phyloP scores from a whole-genome alignment of 306 rosid species.

The Delonix regia region DNA sequence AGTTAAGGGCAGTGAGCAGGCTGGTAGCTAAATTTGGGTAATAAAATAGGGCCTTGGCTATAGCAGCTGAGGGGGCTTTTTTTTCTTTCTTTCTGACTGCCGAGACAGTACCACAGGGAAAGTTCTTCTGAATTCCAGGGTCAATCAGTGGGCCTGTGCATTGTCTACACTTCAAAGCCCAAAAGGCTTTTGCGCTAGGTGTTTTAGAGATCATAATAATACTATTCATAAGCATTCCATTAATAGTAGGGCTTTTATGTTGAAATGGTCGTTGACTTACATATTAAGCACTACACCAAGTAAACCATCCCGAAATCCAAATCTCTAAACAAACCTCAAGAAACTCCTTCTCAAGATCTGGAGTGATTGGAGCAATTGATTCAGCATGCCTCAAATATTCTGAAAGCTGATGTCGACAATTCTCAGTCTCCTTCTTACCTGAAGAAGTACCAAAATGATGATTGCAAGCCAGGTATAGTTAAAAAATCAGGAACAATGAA shows the following conservation, averaged over 20 bases:
- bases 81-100: no score
- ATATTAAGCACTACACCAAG: neutral
- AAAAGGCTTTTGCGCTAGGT: neutral
- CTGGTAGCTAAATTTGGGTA: no score
- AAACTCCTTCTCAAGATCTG: constrained; percentile 76
- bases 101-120: no score
- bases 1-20: no score
- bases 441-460: constrained; percentile 35
- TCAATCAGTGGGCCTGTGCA: neutral
- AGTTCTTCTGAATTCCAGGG: no score
- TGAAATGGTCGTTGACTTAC: no score
- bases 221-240: neutral
- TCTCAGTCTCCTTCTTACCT: constrained; percentile 73
- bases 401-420: constrained; percentile 56
- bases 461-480: neutral
- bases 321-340: constrained; percentile 67
- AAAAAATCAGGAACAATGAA: neutral
- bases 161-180: neutral
- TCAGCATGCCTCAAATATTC: constrained; percentile 68
- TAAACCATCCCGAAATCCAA: neutral
- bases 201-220: neutral
- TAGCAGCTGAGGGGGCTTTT: no score
- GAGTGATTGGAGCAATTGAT: constrained; percentile 73
- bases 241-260: neutral
- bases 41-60: no score